Evolutionary conservation across 2,329 filamentous ascomycete species (phyloP).

Genomic region (Monilinia fructigena): DNA sequence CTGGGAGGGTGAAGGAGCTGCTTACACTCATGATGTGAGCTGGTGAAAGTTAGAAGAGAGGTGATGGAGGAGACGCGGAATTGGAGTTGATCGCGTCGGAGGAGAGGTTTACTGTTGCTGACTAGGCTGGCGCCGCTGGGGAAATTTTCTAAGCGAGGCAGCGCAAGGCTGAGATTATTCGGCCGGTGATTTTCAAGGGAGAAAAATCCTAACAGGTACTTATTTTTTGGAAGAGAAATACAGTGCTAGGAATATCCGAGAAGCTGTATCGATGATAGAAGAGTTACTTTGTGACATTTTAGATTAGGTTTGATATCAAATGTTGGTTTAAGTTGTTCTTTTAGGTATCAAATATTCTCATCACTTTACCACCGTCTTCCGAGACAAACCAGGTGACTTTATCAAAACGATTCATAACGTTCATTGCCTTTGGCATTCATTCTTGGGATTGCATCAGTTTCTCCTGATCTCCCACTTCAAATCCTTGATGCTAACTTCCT

Average conservation of each 20-base stretch:
- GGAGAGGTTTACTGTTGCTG: constrained; percentile 12
- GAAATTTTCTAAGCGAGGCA: constrained; percentile 22
- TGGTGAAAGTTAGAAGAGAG: background rate
- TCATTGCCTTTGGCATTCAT: background rate
- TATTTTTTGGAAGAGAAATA: background rate
- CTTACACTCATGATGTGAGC: constrained; percentile 43
- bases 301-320: background rate
- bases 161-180: constrained; percentile 14
- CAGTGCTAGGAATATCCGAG: too few relatives aligned
- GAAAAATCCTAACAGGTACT: background rate
- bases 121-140: constrained; percentile 27
- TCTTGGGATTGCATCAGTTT: constrained; percentile 30
- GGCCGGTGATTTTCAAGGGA: constrained; percentile 1
- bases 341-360: background rate
- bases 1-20: constrained; percentile 5
- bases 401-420: constrained; percentile 4
- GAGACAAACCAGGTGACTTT: background rate
- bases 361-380: background rate
- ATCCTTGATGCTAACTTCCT: constrained; percentile 91
- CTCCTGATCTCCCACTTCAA: constrained; percentile 74
- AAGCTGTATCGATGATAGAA: background rate
- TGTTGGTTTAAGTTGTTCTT: background rate
- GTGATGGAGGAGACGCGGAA: constrained; percentile 26
- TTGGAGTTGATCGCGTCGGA: constrained; percentile 24
- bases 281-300: background rate